Base-by-base conservation (phyloP, 805 yeast genomes). In the Kluyveromyces dobzhanskii region DNA sequence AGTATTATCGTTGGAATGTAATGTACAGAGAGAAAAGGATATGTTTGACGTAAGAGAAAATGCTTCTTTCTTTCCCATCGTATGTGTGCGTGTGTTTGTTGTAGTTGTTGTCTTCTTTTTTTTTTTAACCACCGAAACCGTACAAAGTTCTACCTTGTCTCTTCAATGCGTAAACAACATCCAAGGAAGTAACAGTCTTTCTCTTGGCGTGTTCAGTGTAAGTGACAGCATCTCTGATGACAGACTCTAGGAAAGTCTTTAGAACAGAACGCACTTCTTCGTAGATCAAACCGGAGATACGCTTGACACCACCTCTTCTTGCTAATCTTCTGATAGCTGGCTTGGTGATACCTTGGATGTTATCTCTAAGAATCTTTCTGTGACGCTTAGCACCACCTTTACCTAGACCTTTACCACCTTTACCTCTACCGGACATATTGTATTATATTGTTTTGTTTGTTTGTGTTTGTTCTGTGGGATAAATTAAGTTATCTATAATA, bases 241-340 rank as follows among this genome's bases (percentile, higher is more conserved):
- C 96, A 64, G 85, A 81, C 73, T 86, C 96, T 66, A 90, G 79
- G 83, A 90, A 90, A 43, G 95, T 76, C 75, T 88, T 88, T 55
- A 90, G 76, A 55, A 92, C 97, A 56, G 83, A 88, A 78, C 98
- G 87, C 64, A 92, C 95, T 76, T 90, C 97, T 74, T 90, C 98
- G 77, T 90, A 90, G 69, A 90, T 90, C 66, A 88, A 76, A 69
- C 95, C 97, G 49, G 97, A 90, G 63, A 90, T 90, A 85, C 98
- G 95, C 83, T 90, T 90, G 66, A 90, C 98, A 88, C 98, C 98
- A 76, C 98, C 98, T 85, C 98, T 87, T 82, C 98, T 90, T 39
- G 98, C 98, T 62, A 90, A 83, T 85, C 98, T 90, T 78, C 98
- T 87, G 66, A 90, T 90, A 65, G 98, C 98, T 66, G 98, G 98